These are phyloP conservation scores for Solanum bukasovii DNA, from an alignment of 257 asterid species.

Conservation along the genomic window DNA sequence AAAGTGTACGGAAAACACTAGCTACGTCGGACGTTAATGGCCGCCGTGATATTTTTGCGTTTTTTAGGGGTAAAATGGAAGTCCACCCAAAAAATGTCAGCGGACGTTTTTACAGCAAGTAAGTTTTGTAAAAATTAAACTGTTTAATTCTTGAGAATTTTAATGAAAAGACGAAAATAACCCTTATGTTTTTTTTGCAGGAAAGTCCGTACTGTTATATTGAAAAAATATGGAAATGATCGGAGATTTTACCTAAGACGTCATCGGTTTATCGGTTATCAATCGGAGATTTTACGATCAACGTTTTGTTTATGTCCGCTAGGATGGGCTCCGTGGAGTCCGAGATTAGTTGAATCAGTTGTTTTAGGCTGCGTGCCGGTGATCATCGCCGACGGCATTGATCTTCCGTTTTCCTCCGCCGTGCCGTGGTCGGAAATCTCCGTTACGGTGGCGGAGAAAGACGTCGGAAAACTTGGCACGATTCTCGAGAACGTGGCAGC, in stretches of 20 bases:
- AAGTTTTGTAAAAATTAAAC: not conserved
- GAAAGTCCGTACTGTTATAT: constrained; percentile 58
- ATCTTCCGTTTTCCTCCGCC: constrained; percentile 55
- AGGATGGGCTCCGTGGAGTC: constrained; percentile 99
- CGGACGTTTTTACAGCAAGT: constrained; percentile 85
- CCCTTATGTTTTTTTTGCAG: constrained; percentile 8
- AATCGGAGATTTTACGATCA: constrained; percentile 68
- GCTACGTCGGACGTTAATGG: constrained; percentile 26
- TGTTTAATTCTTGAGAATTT: not conserved
- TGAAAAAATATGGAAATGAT: constrained; percentile 46
- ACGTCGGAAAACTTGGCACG: constrained; percentile 44
- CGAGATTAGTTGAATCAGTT: constrained; percentile 79
- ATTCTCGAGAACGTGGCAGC: constrained; percentile 60
- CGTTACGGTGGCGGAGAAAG: constrained; percentile 64
- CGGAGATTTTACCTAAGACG: constrained; percentile 55
- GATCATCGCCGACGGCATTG: constrained; percentile 71
- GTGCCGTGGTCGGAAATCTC: constrained; percentile 75
- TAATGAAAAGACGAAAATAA: not conserved
- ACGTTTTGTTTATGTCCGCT: constrained; percentile 71
- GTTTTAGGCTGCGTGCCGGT: constrained; percentile 84
- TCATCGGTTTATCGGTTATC: constrained; percentile 61
- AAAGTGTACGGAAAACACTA: constrained; percentile 39
- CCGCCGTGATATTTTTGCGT: constrained; percentile 60
- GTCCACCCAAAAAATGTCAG: constrained; percentile 80
- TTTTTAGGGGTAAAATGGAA: constrained; percentile 92